Percentiles rank a stretch among this genome's conserved stretches.
These are phyloP conservation scores for Seiridium cupressi DNA, from an alignment of 2,329 filamentous ascomycete species.

Conservation along the genomic window DNA sequence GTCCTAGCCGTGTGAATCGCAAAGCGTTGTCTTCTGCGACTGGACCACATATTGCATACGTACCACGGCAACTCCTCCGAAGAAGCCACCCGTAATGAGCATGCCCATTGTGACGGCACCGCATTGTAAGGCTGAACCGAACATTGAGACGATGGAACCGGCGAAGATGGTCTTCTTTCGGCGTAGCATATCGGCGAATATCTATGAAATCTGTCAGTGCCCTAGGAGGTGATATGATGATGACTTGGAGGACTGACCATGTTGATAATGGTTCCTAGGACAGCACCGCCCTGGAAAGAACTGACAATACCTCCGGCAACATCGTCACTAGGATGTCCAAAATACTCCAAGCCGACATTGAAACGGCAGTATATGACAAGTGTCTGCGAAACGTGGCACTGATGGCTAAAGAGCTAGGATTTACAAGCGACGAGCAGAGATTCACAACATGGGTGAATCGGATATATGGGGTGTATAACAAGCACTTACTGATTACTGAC, in stretches of 20 bases:
- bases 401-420: slow-evolving; percentile 31
- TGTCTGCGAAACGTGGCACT: slow-evolving; percentile 33
- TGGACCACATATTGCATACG: no score
- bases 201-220: neutral
- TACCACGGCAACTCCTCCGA: neutral
- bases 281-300: neutral
- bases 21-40: no score
- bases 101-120: neutral
- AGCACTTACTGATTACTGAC: neutral
- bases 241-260: neutral
- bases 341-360: slow-evolving; percentile 37
- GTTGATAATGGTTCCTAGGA: slow-evolving; percentile 1
- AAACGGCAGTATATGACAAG: slow-evolving; percentile 41
- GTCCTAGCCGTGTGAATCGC: no score
- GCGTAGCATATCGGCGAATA: neutral
- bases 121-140: neutral
- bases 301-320: neutral
- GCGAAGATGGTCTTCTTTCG: slow-evolving; percentile 1
- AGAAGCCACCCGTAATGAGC: neutral
- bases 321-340: no score
- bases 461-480: neutral
- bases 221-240: neutral
- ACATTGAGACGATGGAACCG: neutral
- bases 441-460: neutral
- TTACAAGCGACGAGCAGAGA: neutral